A percentile compares a stretch with the other conserved stretches of the same genome.
phyloP scores from a whole-genome alignment of 2,329 filamentous ascomycete genomes.

The Stagonosporopsis vannaccii region DNA sequence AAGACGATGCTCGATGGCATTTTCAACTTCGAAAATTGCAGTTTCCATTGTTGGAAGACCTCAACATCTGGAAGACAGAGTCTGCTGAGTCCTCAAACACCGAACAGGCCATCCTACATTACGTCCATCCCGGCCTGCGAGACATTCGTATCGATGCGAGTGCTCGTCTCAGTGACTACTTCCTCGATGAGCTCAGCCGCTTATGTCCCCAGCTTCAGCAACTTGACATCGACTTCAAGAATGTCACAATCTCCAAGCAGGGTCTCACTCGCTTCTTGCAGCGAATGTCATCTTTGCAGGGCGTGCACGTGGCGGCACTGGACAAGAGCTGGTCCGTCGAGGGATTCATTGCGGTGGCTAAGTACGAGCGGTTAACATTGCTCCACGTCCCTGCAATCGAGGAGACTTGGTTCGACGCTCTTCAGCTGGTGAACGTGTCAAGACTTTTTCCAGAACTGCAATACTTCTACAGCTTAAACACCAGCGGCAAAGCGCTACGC shows the following conservation, averaged over 20 bases:
- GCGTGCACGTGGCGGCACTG: neutral
- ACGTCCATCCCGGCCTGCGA: neutral
- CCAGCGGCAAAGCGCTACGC: neutral
- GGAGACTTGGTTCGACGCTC: neutral
- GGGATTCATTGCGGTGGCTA: neutral
- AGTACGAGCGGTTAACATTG: neutral
- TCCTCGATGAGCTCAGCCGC: conserved; percentile 1
- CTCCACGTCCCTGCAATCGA: neutral
- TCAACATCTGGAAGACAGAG: neutral
- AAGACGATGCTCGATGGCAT: neutral
- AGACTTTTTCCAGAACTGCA: neutral
- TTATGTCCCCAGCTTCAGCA: neutral
- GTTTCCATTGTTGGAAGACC: neutral
- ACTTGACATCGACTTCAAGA: conserved; percentile 1
- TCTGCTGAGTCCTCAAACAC: neutral
- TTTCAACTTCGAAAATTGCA: neutral
- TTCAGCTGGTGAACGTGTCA: neutral
- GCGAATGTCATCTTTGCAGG: neutral
- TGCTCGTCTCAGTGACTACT: neutral
- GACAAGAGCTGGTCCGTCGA: neutral
- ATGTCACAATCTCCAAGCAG: neutral
- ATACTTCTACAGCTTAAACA: neutral
- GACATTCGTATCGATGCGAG: neutral
- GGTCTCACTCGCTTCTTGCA: conserved; percentile 1
- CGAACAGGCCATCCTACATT: neutral